Base-by-base conservation (phyloP, 106 monocot species). In the Posidonia australis region DNA sequence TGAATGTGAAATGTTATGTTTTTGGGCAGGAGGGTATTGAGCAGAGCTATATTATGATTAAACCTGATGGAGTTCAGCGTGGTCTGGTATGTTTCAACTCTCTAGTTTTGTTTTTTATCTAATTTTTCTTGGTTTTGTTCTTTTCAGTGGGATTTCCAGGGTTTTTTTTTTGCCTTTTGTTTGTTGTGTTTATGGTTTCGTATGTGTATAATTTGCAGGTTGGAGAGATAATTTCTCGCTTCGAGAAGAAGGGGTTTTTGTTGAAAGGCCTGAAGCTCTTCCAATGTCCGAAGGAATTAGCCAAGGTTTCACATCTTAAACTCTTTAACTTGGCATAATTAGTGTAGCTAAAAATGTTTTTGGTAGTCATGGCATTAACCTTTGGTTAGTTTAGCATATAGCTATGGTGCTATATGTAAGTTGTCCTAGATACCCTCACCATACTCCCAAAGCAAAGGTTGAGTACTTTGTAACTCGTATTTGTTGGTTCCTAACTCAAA, bases 261-360 rank as follows among this genome's bases (percentile, higher is more conserved):
- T 72, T 96, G 59, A 90, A 96, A 80, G 96, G 96, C 13, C 61
- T 96, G 77, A 96, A 96, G 67, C 81, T 96, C 61, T 90, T 90
- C 54, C 77, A 87, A 51, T 96, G 96, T 58, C 82, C 90, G 55
- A 82, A 82, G 74, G 96, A 90, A 20, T 76, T 96, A 29, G 96
- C 96, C n/a, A 78, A 96, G 96, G 96, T 96, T 71, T n/a, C 72
- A 78, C 21, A 30, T 60, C 45, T 19, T 23, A 22, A 13, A 0
- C n/a, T 20, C 9, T 67, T 17, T 43, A 20, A 54, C 5, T 36
- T 36, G 7, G 36, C 36, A 36, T 36, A 22, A 54, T 24, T 54
- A 10, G 2, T 22, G 53, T 6, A 0, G 1, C 10, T 54, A 19
- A 20, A 51, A 19, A n/a, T n/a, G n/a, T n/a, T 36, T 36, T 36